Base-by-base conservation (phyloP, 768 basidiomycete genomes). In the Suillus tomentosus region DNA sequence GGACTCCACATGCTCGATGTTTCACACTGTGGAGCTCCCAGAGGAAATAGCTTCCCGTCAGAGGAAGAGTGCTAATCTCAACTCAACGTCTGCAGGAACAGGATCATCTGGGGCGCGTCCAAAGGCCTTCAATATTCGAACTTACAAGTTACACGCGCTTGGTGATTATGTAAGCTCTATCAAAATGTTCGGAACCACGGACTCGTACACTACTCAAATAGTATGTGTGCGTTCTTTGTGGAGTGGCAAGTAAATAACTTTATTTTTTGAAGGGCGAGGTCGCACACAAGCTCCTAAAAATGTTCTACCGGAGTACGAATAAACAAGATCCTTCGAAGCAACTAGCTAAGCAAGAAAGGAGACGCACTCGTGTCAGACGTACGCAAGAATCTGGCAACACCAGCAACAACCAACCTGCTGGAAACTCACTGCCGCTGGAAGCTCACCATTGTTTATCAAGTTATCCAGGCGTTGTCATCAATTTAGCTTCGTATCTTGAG, bases 161-260 rank as follows among this genome's bases (percentile, higher is more conserved):
- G 55, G 55, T 36, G 31, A 56, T 14, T 56, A 56, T 17, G 60
- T 53, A 36, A 59, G 57, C 39, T 0, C 14, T 36, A 0, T 65
- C 66, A 4, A 78, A 79, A 8, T n/a, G 58, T 3, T 71, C 19
- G 75, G 79, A 1, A 76, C 79, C 0, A 74, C 74, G 0, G 77
- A 80, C 27, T 73, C 71, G 0, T 79, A 74, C 50, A 69, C 65
- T 7, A 78, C 77, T 0, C 72, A 76, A 48, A 64, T 68, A 4
- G 79, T 79, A 60, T 5, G 74, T 69, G 27, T 3, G 3, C 27
- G 27, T 9, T 5, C 13, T 14, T 51, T 56, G 7, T 34, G 0
- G 7, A 60, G 43, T n/a, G 34, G 24, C 45, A 37, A 56, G 31
- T 61, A 17, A 19, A 15, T 13, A 13, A 0, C 22, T 48, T 24